Evolutionary conservation across 768 basidiomycete genomes (phyloP).

Genomic region (Tricholoma sp.): DNA sequence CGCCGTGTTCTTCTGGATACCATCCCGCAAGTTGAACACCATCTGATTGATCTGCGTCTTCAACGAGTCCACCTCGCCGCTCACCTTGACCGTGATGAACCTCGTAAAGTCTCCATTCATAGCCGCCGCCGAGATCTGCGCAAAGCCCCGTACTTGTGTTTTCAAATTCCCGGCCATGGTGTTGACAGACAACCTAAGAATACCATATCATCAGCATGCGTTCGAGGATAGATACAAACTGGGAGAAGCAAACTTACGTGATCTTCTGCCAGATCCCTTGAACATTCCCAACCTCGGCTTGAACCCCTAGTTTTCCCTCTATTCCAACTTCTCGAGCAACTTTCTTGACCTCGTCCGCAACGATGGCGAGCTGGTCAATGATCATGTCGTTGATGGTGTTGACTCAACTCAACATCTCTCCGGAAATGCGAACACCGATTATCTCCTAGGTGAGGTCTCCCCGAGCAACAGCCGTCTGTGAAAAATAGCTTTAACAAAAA

Average conservation of each 20-base stretch:
- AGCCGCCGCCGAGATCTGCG: conserved; percentile 96
- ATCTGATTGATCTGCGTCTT: conserved; percentile 98
- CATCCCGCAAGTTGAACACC: conserved; percentile 95
- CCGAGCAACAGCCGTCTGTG: background rate
- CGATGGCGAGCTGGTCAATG: conserved; percentile 55
- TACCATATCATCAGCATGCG: background rate
- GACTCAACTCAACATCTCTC: conserved; percentile 76
- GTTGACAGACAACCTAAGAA: conserved; percentile 79
- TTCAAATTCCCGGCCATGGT: conserved; percentile 96
- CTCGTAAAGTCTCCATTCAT: conserved; percentile 99
- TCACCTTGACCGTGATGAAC: conserved; percentile 98
- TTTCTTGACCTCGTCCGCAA: too few species aligned
- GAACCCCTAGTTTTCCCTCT: too few species aligned
- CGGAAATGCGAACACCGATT: conserved; percentile 35
- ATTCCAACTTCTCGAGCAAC: too few species aligned
- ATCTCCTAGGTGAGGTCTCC: conserved; percentile 32
- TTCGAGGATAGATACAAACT: background rate
- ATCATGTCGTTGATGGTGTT: conserved; percentile 96
- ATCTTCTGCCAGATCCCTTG: conserved; percentile 99
- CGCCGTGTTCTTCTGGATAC: conserved; percentile 99
- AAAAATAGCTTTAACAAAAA: conserved; percentile 19
- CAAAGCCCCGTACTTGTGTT: conserved; percentile 97
- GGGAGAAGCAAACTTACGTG: conserved; percentile 3
- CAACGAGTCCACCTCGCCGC: too few species aligned
- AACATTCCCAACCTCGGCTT: conserved; percentile 94